Evolutionary conservation across 768 basidiomycete species (phyloP).

Genomic region (Rhodotorula babjevae): DNA sequence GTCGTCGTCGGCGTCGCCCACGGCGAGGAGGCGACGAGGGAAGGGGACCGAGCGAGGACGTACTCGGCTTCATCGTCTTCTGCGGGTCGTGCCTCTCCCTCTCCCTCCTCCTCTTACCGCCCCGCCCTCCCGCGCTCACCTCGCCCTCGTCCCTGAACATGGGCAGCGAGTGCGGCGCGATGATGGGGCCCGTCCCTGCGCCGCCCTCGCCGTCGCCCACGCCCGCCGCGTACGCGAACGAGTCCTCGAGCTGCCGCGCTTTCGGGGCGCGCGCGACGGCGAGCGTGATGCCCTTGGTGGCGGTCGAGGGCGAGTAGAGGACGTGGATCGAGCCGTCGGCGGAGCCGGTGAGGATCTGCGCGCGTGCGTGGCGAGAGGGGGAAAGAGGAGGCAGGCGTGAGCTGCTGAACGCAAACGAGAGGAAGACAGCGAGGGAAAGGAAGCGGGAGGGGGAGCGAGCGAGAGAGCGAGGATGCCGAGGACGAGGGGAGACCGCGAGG

Average conservation of each 20-base stretch:
- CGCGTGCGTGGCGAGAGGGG: not conserved
- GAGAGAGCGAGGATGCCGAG: too few species aligned
- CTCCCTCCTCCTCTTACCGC: slow-evolving; percentile 78
- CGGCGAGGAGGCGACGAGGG: not conserved
- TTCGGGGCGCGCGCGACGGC: slow-evolving; percentile 79
- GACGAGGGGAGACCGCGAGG: too few species aligned
- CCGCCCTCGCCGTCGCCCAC: not conserved
- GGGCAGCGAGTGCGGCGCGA: slow-evolving; percentile 84
- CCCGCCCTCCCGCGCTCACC: slow-evolving; percentile 58
- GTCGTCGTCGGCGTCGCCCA: not conserved
- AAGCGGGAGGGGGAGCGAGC: too few species aligned
- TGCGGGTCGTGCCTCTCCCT: slow-evolving; percentile 81
- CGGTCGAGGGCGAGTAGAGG: slow-evolving; percentile 84
- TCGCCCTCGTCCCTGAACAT: slow-evolving; percentile 90
- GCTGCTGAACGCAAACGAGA: too few species aligned
- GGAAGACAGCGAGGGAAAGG: not conserved
- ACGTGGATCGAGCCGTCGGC: slow-evolving; percentile 83
- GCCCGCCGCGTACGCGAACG: not conserved
- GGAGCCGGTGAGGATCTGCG: slow-evolving; percentile 76
- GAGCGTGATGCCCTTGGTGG: slow-evolving; percentile 86
- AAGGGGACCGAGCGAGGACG: not conserved
- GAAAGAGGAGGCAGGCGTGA: too few species aligned
- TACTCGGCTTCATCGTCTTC: slow-evolving; percentile 75
- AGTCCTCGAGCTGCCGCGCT: slow-evolving; percentile 15
- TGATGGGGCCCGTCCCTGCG: slow-evolving; percentile 63